Conservation (phyloP, 495 filamentous ascomycete species). For the Penicillium goetzii region DNA sequence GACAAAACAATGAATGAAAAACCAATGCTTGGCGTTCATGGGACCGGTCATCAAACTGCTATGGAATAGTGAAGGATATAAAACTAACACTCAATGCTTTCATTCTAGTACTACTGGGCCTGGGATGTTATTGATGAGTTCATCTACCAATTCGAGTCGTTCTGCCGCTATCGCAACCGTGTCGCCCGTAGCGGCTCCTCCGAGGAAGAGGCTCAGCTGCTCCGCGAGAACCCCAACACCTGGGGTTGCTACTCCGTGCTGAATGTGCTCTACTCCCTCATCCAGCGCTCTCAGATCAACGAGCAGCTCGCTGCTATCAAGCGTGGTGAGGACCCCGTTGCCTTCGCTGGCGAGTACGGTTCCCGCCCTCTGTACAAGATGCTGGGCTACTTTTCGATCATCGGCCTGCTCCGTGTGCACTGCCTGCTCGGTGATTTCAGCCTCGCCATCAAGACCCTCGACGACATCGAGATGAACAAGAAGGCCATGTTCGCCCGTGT, state of each 20-base stretch:
- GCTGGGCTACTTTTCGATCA: slow-evolving; percentile 99
- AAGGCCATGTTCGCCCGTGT: slow-evolving; percentile 99
- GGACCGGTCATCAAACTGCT: neutral
- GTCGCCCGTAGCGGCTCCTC: slow-evolving; percentile 84
- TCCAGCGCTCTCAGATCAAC: slow-evolving; percentile 95
- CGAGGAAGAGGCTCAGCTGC: slow-evolving; percentile 84
- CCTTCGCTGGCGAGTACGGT: slow-evolving; percentile 92
- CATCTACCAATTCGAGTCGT: slow-evolving; percentile 99
- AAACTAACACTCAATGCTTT: slow-evolving; percentile 19
- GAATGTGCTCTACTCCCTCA: slow-evolving; percentile 98
- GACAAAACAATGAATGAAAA: slow-evolving; percentile 24
- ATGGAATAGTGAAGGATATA: neutral
- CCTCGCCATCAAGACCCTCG: slow-evolving; percentile 95
- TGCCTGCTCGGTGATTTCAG: slow-evolving; percentile 97
- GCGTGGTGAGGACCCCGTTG: slow-evolving; percentile 81
- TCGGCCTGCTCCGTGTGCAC: slow-evolving; percentile 94
- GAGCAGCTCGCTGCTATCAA: slow-evolving; percentile 96
- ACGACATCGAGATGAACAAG: slow-evolving; percentile 99
- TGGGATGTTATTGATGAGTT: slow-evolving; percentile 99
- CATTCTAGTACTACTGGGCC: slow-evolving; percentile 90
- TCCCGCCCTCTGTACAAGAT: slow-evolving; percentile 92
- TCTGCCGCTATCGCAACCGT: slow-evolving; percentile 92
- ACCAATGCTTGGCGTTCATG: slow-evolving; percentile 22
- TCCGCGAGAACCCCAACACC: slow-evolving; percentile 95
- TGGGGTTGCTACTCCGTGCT: slow-evolving; percentile 99